Conservation (phyloP, 495 filamentous ascomycete genomes). For the Neurospora cerealis region DNA sequence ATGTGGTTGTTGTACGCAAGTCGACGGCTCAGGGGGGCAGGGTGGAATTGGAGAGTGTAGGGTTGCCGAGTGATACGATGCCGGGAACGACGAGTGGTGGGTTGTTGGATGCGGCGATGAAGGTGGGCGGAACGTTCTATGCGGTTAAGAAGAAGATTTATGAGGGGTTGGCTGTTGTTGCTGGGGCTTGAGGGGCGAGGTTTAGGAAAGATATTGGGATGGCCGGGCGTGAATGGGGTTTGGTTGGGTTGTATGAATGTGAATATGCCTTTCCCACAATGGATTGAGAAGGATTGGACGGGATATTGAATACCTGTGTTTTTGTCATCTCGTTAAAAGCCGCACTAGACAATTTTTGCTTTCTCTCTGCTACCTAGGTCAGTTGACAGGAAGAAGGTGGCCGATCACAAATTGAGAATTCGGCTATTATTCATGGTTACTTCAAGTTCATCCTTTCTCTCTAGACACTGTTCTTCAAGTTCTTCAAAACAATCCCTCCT, state of each 20-base stretch:
- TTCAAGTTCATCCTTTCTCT: too few species aligned
- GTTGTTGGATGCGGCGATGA: background rate
- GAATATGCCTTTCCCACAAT: background rate
- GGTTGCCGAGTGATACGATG: constrained; percentile 22
- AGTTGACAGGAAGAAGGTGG: background rate
- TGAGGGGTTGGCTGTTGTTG: constrained; percentile 26
- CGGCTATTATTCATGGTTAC: too few species aligned
- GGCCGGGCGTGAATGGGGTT: background rate
- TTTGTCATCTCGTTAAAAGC: background rate
- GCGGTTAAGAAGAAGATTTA: constrained; percentile 25
- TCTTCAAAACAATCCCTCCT: too few species aligned
- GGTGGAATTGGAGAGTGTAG: constrained; percentile 82
- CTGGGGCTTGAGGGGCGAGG: constrained; percentile 12
- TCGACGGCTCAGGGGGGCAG: constrained; percentile 55
- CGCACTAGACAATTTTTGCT: background rate
- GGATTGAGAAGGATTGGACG: too few species aligned
- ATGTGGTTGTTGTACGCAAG: constrained; percentile 80
- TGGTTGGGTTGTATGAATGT: background rate
- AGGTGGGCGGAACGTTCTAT: constrained; percentile 17
- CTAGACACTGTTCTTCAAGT: too few species aligned
- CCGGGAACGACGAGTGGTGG: background rate
- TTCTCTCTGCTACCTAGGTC: background rate
- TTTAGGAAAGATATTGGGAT: too few species aligned
- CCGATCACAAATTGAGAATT: background rate
- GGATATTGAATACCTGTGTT: too few species aligned